phyloP scores from a whole-genome alignment of 2,329 filamentous ascomycete species.

The Massarina eburnea region DNA sequence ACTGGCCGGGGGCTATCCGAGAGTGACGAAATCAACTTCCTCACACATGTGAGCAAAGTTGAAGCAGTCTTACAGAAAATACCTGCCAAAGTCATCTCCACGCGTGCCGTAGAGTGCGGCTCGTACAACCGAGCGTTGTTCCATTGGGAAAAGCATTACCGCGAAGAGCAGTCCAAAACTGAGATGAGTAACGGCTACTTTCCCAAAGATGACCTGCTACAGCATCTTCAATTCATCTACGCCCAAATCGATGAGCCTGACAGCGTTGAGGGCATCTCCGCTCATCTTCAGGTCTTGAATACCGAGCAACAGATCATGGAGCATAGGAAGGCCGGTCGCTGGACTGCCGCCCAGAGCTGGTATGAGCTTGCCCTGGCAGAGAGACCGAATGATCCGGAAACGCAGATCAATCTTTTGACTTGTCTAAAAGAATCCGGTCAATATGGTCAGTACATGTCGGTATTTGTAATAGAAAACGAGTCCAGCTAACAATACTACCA shows the following conservation, averaged over 20 bases:
- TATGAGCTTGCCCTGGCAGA: slow-evolving; percentile 88
- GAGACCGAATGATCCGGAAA: slow-evolving; percentile 72
- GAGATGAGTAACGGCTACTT: slow-evolving; percentile 53
- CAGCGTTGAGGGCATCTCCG: slow-evolving; percentile 90
- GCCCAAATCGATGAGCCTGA: slow-evolving; percentile 97
- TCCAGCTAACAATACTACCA: slow-evolving; percentile 42
- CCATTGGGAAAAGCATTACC: slow-evolving; percentile 90
- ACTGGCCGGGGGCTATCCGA: slow-evolving; percentile 47
- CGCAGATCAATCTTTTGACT: slow-evolving; percentile 79
- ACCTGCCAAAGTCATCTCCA: slow-evolving; percentile 72
- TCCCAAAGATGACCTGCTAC: slow-evolving; percentile 65
- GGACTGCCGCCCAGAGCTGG: slow-evolving; percentile 96
- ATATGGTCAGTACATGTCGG: slow-evolving; percentile 62
- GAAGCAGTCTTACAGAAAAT: slow-evolving; percentile 71
- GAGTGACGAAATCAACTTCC: slow-evolving; percentile 55
- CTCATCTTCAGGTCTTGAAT: slow-evolving; percentile 81
- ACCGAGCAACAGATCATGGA: slow-evolving; percentile 92
- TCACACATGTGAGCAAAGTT: slow-evolving; percentile 64
- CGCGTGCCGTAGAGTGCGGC: slow-evolving; percentile 87
- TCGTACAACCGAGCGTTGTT: slow-evolving; percentile 91
- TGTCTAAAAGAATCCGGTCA: slow-evolving; percentile 96
- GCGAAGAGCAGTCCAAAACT: slow-evolving; percentile 52
- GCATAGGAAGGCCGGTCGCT: slow-evolving; percentile 88
- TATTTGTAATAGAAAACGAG: not conserved
- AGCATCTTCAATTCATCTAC: slow-evolving; percentile 88